A percentile compares a stretch with the other conserved stretches of the same genome.
Conservation (phyloP, 768 basidiomycete species). For the Tulasnella sp. region DNA sequence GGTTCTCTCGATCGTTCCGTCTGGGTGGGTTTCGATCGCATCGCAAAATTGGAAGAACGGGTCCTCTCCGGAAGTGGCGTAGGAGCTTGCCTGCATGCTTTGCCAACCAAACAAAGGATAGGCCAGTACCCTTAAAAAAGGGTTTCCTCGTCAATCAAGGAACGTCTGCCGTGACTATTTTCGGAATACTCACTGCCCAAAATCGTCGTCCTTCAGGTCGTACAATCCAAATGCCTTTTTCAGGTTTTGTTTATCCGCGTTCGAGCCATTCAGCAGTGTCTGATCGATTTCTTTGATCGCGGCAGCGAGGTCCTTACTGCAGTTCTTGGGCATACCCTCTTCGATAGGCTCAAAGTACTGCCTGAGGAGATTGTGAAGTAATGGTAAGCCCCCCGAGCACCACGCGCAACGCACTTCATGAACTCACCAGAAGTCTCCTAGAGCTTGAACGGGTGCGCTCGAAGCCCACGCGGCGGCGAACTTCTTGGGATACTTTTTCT, state of each 20-base stretch:
- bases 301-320: slow-evolving; percentile 15
- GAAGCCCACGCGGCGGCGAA: slow-evolving; percentile 21
- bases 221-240: neutral
- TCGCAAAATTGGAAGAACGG: slow-evolving; percentile 14
- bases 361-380: neutral
- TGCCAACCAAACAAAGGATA: neutral
- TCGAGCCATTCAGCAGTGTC: neutral
- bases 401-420: neutral
- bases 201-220: neutral
- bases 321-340: slow-evolving; percentile 21
- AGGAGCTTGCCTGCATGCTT: neutral
- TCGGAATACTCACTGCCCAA: neutral
- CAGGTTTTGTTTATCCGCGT: neutral
- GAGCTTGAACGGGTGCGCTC: slow-evolving; percentile 19
- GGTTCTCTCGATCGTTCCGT: neutral
- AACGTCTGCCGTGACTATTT: neutral
- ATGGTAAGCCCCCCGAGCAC: neutral
- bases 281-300: neutral
- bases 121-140: neutral
- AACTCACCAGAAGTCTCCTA: slow-evolving; percentile 17
- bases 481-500: slow-evolving; percentile 4
- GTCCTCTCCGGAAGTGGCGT: neutral
- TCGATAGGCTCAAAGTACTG: slow-evolving; percentile 21
- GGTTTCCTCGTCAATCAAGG: neutral
- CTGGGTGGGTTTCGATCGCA: slow-evolving; percentile 3